Evolutionary conservation across 2,329 filamentous ascomycete species (phyloP), one percentile per base, ranked within the genome.

Genomic region (Geosmithia putterillii): DNA sequence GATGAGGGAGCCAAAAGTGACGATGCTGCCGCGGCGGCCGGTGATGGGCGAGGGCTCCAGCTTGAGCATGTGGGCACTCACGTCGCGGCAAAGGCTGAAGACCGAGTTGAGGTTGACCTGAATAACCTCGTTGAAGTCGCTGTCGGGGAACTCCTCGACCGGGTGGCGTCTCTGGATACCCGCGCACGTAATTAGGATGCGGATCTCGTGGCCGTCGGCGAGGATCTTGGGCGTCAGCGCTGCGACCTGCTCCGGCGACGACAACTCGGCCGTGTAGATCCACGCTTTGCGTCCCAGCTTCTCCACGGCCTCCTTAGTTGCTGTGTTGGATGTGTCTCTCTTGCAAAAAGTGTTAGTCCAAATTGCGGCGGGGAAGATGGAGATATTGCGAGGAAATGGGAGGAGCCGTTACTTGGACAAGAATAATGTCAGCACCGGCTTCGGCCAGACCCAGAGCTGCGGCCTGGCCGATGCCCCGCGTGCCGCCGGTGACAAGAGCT

Each of bases 51-150:
- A 68, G 1, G 65, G 62, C 6, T 62, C 56, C 14, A 80, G 74
- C 2, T 61, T 57, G 22, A 92, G 77, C 77, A 92, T 87, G 65
- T 89, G 83, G 14, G 80, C 79, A 49, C 85, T 86, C 15, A 86
- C 73, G 58, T 89, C 85, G 47, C 86, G 79, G 63, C 78, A 76
- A 44, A 94, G 71, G 1, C 78, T 77, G 65, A 94, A 95, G 43
- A 92, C 85, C 38, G 83, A 73, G 55, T 75, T 83, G 39, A 94
- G 76, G 64, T 95, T 95, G 41, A 94, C 83, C 67, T 94, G 85
- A 37, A 95, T 67, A 23, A 95, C 83, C 54, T 83, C 76, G 55
- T 83, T 74, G 74, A 86, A 94, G 65, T 92, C 85, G 38, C 68
- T 64, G 56, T 83, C 76, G 0, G 86, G 86, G 57, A 94, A 94